Percentiles rank a stretch among this genome's conserved stretches.
Conservation (phyloP, 73 alveolate species). For the Halteria grandinella region DNA sequence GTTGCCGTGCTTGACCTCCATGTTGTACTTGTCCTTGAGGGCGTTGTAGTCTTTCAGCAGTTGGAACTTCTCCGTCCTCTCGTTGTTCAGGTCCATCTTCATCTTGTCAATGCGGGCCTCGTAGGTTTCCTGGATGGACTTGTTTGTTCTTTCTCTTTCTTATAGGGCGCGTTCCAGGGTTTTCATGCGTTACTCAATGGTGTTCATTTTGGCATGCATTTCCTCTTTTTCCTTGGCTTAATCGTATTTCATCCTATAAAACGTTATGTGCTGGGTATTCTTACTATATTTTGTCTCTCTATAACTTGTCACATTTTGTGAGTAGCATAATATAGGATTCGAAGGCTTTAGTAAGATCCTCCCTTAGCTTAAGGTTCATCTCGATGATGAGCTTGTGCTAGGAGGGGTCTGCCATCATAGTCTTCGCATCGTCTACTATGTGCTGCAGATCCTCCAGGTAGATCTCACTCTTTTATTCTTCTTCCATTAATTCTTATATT, state of each 20-base stretch:
- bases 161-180: slow-evolving; percentile 30
- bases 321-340: slow-evolving; percentile 51
- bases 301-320: slow-evolving; percentile 54
- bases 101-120: slow-evolving; percentile 54
- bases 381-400: slow-evolving; percentile 4
- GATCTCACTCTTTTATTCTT: background rate
- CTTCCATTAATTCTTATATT: too few relatives aligned
- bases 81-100: slow-evolving; percentile 38
- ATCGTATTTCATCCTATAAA: slow-evolving; percentile 25
- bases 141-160: slow-evolving; percentile 45
- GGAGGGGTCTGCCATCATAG: slow-evolving; percentile 6
- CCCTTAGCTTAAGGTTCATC: slow-evolving; percentile 58
- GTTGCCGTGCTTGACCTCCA: background rate
- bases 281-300: slow-evolving; percentile 57
- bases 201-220: background rate
- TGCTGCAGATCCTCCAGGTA: slow-evolving; percentile 52
- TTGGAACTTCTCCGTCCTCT: slow-evolving; percentile 44
- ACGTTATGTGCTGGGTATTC: background rate
- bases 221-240: slow-evolving; percentile 7
- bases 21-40: slow-evolving; percentile 34
- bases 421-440: slow-evolving; percentile 27
- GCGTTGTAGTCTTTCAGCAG: slow-evolving; percentile 45
- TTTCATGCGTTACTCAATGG: slow-evolving; percentile 21
- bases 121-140: slow-evolving; percentile 47
- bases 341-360: slow-evolving; percentile 50